Percentiles rank a stretch among this genome's conserved stretches.
These are phyloP conservation scores for Phylloporus arenicola DNA, from an alignment of 768 basidiomycete genomes.

Conservation along the genomic window DNA sequence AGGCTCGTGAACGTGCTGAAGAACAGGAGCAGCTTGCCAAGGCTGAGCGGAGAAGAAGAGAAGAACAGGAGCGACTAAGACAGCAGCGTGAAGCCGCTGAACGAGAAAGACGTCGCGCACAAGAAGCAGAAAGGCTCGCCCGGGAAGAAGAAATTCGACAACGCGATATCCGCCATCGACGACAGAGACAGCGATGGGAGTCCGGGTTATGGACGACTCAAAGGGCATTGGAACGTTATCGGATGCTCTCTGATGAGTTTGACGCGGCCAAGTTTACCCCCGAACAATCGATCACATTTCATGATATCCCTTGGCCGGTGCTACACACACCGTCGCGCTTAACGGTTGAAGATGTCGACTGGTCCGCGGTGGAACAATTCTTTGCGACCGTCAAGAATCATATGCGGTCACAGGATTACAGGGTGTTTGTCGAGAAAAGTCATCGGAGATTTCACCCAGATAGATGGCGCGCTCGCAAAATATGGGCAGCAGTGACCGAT, in stretches of 20 bases:
- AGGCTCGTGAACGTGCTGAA: conserved; percentile 38
- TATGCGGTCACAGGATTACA: conserved; percentile 60
- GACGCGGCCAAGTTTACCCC: conserved; percentile 53
- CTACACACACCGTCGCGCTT: conserved; percentile 48
- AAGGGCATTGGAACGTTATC: conserved; percentile 70
- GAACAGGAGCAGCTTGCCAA: conserved; percentile 36
- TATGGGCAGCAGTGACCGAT: conserved; percentile 54
- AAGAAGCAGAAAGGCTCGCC: conserved; percentile 28
- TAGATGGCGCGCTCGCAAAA: conserved; percentile 64
- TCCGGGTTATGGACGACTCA: conserved; percentile 57
- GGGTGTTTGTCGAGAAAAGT: conserved; percentile 60
- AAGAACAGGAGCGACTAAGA: conserved; percentile 25
- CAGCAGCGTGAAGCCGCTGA: conserved; percentile 24
- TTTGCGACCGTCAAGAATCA: conserved; percentile 48
- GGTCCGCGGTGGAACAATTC: conserved; percentile 66
- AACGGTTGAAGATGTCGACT: conserved; percentile 62
- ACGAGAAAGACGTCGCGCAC: conserved; percentile 17
- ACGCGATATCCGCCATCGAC: conserved; percentile 38
- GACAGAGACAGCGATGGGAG: conserved; percentile 51
- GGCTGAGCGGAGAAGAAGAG: conserved; percentile 30
- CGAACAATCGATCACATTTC: conserved; percentile 50
- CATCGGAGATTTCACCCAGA: conserved; percentile 77
- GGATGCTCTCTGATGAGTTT: conserved; percentile 53
- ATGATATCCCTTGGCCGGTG: conserved; percentile 74
- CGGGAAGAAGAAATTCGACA: conserved; percentile 34